Conservation (phyloP, 306 rosid genomes). For the Castanea mollissima region DNA sequence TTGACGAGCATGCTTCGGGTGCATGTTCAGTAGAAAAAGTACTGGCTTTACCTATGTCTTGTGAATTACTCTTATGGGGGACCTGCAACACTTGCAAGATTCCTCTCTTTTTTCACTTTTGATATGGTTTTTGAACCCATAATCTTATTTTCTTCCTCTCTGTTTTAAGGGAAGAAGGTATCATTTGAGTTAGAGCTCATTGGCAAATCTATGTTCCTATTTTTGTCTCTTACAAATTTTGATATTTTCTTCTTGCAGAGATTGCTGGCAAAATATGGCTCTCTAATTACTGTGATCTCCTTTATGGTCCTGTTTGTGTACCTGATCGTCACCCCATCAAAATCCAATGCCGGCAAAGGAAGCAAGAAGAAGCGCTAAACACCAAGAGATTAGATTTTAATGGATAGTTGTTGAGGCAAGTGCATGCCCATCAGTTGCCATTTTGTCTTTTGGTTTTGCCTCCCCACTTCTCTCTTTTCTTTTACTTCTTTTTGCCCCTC, state of each 20-base stretch:
- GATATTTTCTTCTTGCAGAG: conserved; percentile 48
- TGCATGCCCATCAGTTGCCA: conserved; percentile 27
- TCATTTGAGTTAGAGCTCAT: too few relatives aligned
- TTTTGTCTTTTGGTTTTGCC: conserved; percentile 25
- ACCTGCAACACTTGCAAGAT: background rate
- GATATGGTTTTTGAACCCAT: too few relatives aligned
- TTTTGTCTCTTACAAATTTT: background rate
- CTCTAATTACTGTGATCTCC: conserved; percentile 79
- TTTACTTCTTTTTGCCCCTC: background rate
- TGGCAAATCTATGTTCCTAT: too few relatives aligned
- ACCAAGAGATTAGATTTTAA: conserved; percentile 15
- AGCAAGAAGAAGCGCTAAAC: conserved; percentile 96
- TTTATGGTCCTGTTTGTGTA: conserved; percentile 64
- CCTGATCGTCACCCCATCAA: conserved; percentile 74
- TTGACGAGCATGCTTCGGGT: too few relatives aligned
- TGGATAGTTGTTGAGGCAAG: conserved; percentile 19
- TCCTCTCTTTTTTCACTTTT: background rate
- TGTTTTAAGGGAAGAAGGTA: too few relatives aligned
- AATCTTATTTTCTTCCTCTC: too few relatives aligned
- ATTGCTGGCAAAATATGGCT: conserved; percentile 81
- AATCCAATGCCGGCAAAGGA: conserved; percentile 67
- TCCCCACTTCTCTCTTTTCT: background rate
- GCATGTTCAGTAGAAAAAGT: too few relatives aligned
- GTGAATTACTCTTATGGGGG: background rate
- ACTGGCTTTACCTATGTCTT: background rate